Evolutionary conservation across 495 filamentous ascomycete species (phyloP).

Genomic region (Penicillium herquei): DNA sequence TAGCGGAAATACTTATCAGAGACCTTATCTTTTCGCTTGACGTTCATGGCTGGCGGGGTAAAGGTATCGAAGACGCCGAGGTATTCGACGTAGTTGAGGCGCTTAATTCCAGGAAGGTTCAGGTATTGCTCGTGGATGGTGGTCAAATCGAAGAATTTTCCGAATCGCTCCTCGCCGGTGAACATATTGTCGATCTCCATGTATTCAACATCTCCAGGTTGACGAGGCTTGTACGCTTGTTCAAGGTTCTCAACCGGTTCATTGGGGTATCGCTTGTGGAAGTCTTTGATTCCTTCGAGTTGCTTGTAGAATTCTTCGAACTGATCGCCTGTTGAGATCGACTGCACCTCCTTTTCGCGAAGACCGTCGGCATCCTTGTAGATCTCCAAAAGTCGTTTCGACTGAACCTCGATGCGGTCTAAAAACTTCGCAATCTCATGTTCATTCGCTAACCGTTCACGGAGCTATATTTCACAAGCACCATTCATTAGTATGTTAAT

Average conservation of each 20-base stretch:
- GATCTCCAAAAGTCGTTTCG: constrained; percentile 73
- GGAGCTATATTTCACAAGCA: constrained; percentile 55
- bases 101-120: constrained; percentile 80
- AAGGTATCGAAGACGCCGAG: constrained; percentile 87
- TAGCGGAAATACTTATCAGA: constrained; percentile 91
- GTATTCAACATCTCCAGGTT: constrained; percentile 63
- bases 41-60: constrained; percentile 62
- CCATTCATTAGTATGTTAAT: constrained; percentile 25
- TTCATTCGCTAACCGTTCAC: constrained; percentile 80
- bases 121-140: constrained; percentile 80
- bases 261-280: constrained; percentile 88
- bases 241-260: constrained; percentile 95
- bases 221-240: constrained; percentile 77
- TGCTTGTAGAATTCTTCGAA: constrained; percentile 93
- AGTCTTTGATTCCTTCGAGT: constrained; percentile 73
- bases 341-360: constrained; percentile 74
- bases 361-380: constrained; percentile 75
- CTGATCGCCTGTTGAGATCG: constrained; percentile 81
- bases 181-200: constrained; percentile 86
- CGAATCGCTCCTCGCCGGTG: constrained; percentile 90
- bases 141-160: constrained; percentile 86
- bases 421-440: constrained; percentile 90
- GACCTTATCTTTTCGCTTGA: constrained; percentile 78
- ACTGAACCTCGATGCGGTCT: constrained; percentile 81
- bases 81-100: constrained; percentile 87